A percentile compares a stretch with the other conserved stretches of the same genome.
Conservation (phyloP, 2,329 filamentous ascomycete genomes). For the Didymella lethalis region DNA sequence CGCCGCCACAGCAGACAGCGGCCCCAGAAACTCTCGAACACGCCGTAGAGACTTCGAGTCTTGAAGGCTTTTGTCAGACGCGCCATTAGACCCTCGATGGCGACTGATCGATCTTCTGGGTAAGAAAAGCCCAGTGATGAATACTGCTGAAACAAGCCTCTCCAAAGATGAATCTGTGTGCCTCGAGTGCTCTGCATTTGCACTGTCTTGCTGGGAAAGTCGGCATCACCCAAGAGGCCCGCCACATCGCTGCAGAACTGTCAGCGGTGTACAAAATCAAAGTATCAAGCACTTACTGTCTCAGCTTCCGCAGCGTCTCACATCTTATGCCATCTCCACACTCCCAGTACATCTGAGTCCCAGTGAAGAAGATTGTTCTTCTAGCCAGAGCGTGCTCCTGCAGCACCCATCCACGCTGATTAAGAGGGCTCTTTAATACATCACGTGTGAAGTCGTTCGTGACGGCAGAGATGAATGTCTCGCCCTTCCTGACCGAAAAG, state of each 20-base stretch:
- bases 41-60: background rate
- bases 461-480: background rate
- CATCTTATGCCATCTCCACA: background rate
- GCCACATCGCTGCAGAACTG: slow-evolving; percentile 25
- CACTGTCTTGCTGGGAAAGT: slow-evolving; percentile 29
- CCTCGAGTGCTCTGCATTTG: background rate
- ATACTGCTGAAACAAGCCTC: background rate
- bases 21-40: background rate
- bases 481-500: background rate
- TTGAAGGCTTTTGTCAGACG: background rate
- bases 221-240: slow-evolving; percentile 40
- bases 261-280: background rate
- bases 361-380: background rate
- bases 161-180: background rate
- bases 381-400: background rate
- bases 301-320: background rate
- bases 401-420: background rate
- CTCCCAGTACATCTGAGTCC: background rate
- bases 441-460: background rate
- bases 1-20: background rate
- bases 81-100: background rate
- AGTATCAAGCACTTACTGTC: background rate
- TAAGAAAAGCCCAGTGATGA: background rate
- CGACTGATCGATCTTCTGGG: background rate
- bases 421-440: background rate